These are phyloP conservation scores for Colletotrichum phormii DNA, from an alignment of 2,329 filamentous ascomycete genomes.

Conservation along the genomic window DNA sequence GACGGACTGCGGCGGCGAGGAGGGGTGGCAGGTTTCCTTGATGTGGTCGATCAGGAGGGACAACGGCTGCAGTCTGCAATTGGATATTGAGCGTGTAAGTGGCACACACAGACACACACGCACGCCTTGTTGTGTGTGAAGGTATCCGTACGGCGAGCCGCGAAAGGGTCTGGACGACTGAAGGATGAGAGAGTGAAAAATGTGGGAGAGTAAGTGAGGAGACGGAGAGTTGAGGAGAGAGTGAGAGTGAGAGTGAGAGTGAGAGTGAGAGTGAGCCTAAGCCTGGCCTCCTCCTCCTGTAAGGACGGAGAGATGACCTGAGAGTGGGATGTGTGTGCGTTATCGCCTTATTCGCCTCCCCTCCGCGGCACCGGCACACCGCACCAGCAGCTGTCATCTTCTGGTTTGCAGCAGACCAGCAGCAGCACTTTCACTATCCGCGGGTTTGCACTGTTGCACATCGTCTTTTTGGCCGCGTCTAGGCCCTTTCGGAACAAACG, in stretches of 20 bases:
- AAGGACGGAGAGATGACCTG: background rate
- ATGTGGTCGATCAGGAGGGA: background rate
- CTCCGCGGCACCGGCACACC: slow-evolving; percentile 1
- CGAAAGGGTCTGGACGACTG: background rate
- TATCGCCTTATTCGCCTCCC: background rate
- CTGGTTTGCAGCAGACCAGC: background rate
- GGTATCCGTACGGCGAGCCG: background rate
- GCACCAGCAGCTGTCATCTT: background rate
- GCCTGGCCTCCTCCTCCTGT: background rate
- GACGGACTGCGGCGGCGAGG: slow-evolving; percentile 4
- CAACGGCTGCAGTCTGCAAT: background rate
- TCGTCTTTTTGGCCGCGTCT: slow-evolving; percentile 3
- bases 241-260: background rate
- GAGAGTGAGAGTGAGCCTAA: too few relatives aligned
- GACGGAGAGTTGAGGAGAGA: background rate
- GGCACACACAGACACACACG: background rate
- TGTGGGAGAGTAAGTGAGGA: background rate
- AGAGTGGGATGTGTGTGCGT: background rate
- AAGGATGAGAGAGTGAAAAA: background rate
- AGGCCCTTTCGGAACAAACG: slow-evolving; percentile 17
- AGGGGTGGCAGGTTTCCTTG: slow-evolving; percentile 3
- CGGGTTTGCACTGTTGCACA: background rate
- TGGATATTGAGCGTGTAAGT: slow-evolving; percentile 2
- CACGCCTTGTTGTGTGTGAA: background rate
- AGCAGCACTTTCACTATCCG: background rate